Conservation (phyloP, 2,329 filamentous ascomycete genomes). For the Myriosclerotinia duriaeana region DNA sequence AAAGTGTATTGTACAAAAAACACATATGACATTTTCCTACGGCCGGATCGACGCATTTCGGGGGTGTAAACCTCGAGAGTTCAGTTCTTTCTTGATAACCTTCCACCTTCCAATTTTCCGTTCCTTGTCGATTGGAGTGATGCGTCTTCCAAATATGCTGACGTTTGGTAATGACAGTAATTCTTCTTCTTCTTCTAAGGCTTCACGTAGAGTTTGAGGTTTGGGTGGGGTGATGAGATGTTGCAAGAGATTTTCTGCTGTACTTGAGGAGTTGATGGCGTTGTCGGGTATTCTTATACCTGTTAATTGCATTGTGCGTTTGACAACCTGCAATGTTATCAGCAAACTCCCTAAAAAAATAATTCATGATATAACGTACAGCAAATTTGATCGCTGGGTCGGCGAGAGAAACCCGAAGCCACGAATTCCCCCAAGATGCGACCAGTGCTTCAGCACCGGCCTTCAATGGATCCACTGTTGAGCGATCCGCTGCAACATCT, state of each 20-base stretch:
- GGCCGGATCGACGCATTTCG: background rate
- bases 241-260: constrained; percentile 55
- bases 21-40: background rate
- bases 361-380: constrained; percentile 51
- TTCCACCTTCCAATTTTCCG: constrained; percentile 74
- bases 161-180: constrained; percentile 67
- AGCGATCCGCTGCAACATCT: constrained; percentile 37
- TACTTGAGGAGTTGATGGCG: constrained; percentile 57
- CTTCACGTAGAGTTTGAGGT: constrained; percentile 61
- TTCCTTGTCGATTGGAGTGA: constrained; percentile 72
- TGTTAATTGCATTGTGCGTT: constrained; percentile 79
- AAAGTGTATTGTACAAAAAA: constrained; percentile 12
- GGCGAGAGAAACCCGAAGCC: constrained; percentile 57
- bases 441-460: constrained; percentile 37
- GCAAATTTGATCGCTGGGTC: constrained; percentile 68
- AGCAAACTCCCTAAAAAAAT: constrained; percentile 10
- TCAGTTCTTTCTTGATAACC: constrained; percentile 70
- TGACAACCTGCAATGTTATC: constrained; percentile 61
- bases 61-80: constrained; percentile 53
- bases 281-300: constrained; percentile 73
- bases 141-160: constrained; percentile 59
- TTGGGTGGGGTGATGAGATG: constrained; percentile 55
- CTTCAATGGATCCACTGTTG: constrained; percentile 28
- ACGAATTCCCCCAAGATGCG: constrained; percentile 53
- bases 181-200: constrained; percentile 49